phyloP scores from a whole-genome alignment of 768 basidiomycete genomes.

The Auriscalpium microsporum region DNA sequence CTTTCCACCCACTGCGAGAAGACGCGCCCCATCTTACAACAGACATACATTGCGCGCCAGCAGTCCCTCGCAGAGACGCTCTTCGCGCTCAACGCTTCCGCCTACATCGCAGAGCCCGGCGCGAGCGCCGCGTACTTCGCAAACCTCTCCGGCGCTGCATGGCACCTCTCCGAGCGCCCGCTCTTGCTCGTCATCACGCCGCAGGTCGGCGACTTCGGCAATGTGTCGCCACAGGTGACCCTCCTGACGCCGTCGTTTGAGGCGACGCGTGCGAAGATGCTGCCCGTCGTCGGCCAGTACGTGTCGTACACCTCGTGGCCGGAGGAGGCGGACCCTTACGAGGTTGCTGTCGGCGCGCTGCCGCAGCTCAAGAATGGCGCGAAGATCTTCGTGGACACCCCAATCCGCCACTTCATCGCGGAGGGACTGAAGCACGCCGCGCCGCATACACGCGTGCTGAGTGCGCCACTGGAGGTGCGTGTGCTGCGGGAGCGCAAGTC shows the following conservation, averaged over 20 bases:
- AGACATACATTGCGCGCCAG: constrained; percentile 48
- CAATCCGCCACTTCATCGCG: constrained; percentile 52
- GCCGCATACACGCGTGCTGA: constrained; percentile 29
- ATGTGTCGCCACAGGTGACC: constrained; percentile 36
- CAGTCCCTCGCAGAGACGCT: constrained; percentile 42
- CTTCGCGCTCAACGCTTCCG: constrained; percentile 42
- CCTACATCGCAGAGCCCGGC: constrained; percentile 76
- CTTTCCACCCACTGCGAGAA: constrained; percentile 34
- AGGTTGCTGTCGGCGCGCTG: constrained; percentile 31
- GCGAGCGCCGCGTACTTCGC: constrained; percentile 62
- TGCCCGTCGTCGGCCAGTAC: constrained; percentile 41
- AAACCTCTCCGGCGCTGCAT: constrained; percentile 55
- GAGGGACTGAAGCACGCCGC: constrained; percentile 50
- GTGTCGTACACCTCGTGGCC: constrained; percentile 29
- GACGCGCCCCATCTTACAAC: constrained; percentile 36
- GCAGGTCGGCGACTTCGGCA: constrained; percentile 13
- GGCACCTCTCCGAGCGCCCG: constrained; percentile 74
- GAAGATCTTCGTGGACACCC: constrained; percentile 52
- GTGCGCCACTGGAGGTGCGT: constrained; percentile 47
- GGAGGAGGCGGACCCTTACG: constrained; percentile 41
- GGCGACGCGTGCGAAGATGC: constrained; percentile 53
- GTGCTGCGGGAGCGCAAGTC: constrained; percentile 71
- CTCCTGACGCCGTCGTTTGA: constrained; percentile 77
- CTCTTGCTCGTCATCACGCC: constrained; percentile 61
- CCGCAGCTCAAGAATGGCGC: constrained; percentile 18